phyloP scores from a whole-genome alignment of 495 filamentous ascomycete species.

The Niebla homalea region DNA sequence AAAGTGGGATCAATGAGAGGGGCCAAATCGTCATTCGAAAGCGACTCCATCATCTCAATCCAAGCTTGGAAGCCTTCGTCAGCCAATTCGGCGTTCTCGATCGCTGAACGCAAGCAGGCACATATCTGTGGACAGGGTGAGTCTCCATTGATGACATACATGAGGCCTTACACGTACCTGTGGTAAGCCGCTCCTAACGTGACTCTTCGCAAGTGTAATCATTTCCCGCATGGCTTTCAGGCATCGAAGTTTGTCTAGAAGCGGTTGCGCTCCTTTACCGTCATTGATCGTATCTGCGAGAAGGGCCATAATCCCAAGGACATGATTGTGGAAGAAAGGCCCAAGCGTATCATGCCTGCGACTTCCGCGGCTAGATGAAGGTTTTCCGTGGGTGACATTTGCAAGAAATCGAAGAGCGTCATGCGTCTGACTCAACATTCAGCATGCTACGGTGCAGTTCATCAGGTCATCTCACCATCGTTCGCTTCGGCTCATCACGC shows the following conservation, averaged over 20 bases:
- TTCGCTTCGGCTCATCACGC: conserved; percentile 44
- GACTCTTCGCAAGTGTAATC: conserved; percentile 56
- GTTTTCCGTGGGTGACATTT: conserved; percentile 42
- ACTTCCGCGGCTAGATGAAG: conserved; percentile 28
- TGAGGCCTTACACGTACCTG: conserved; percentile 45
- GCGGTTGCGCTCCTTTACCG: conserved; percentile 37
- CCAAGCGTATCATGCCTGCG: conserved; percentile 48
- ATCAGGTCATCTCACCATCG: conserved; percentile 33
- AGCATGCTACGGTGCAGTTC: conserved; percentile 16
- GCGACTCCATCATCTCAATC: conserved; percentile 57
- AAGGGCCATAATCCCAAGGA: conserved; percentile 75
- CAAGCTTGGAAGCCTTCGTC: conserved; percentile 72
- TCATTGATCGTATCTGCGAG: conserved; percentile 75
- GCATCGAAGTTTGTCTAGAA: conserved; percentile 58
- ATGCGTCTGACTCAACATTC: conserved; percentile 29
- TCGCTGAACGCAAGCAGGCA: conserved; percentile 73
- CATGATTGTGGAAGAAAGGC: conserved; percentile 69
- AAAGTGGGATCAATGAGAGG: conserved; percentile 74
- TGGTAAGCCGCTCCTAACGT: conserved; percentile 65
- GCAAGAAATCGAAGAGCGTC: conserved; percentile 57
- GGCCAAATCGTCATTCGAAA: conserved; percentile 67
- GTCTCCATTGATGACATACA: conserved; percentile 1
- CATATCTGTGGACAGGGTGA: conserved; percentile 44
- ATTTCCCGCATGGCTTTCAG: conserved; percentile 78
- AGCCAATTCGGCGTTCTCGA: conserved; percentile 57